Percentiles rank a stretch among this genome's conserved stretches.
These are phyloP conservation scores for Physcomitrellopsis africana DNA, from an alignment of 225 moss, liverwort and hornwort species.

Conservation along the genomic window DNA sequence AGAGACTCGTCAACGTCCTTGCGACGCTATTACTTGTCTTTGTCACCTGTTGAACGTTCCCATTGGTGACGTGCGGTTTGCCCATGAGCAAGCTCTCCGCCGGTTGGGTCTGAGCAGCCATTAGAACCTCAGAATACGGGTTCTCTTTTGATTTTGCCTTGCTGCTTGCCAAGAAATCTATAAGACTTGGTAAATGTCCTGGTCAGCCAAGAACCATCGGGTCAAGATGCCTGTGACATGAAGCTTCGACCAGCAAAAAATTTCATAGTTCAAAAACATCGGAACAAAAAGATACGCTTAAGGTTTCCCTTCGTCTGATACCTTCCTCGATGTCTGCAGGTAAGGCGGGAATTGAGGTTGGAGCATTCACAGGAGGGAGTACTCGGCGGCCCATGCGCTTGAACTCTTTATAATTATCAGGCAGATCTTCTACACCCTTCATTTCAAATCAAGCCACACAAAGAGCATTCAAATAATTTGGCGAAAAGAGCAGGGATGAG, in stretches of 20 bases:
- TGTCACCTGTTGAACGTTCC: conserved; percentile 21
- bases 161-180: conserved; percentile 37
- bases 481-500: too few species aligned
- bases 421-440: conserved; percentile 63
- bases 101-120: conserved; percentile 59
- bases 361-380: conserved; percentile 64
- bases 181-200: conserved; percentile 41
- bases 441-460: conserved; percentile 33
- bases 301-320: conserved; percentile 26
- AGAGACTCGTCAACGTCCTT: conserved; percentile 32
- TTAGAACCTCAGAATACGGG: conserved; percentile 53
- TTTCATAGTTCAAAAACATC: background rate
- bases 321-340: conserved; percentile 62
- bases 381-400: conserved; percentile 42
- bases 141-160: conserved; percentile 39
- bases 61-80: conserved; percentile 33
- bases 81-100: conserved; percentile 65
- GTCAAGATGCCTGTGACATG: conserved; percentile 21
- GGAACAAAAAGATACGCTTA: conserved; percentile 9
- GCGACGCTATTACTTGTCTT: conserved; percentile 28
- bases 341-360: conserved; percentile 63
- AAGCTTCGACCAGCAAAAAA: background rate
- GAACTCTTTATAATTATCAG: conserved; percentile 82
- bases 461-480: background rate
- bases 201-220: conserved; percentile 29